Base-by-base conservation (phyloP, 208 protist genomes). In the Leishmania guyanensis region DNA sequence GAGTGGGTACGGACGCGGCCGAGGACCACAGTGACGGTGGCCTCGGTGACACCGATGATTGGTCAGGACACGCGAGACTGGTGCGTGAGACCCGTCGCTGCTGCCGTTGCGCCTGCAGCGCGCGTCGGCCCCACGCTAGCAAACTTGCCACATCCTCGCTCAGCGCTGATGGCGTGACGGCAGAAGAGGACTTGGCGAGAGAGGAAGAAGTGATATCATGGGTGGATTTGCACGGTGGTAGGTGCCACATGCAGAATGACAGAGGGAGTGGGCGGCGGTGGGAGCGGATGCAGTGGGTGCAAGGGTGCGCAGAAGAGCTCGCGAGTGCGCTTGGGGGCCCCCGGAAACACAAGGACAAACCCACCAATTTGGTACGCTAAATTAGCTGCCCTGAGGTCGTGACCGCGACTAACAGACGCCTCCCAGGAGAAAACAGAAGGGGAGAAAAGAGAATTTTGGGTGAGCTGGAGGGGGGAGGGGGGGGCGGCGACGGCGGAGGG, bases 131-230 rank as follows among this genome's bases (percentile, higher is more conserved):
- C 82, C 76, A 81, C 9, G 20, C 36, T 9, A 85, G 76, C 4
- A 85, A 77, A 29, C 72, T 77, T 26, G 76, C 20, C 10, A 85
- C 77, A 60, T 85, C 82, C n/a, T 85, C 82, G 62, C 77, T 80
- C 16, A 85, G 60, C 16, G 33, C 14, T 8, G 51, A 26, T 1
- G 74, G 20, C 29, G n/a, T 39, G 16, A 65, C 26, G 14, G 56
- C 26, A 39, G 53, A 72, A 39, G 71, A 58, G 16, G 70, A 81
- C n/a, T 58, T 29, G 70, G 82, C 72, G 75, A 80, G 66, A 78
- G 78, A 73, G 79, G 77, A 39, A 60, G 65, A 76, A 53, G 36
- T 26, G 65, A 69, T 39, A 66, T 29, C 48, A 71, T 12, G 43
- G 33, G 33, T 20, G 48, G 58, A 46, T 26, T 56, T 56, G 43